Percentiles rank a stretch among this genome's conserved stretches.
phyloP scores from a whole-genome alignment of 2,329 filamentous ascomycete genomes.

The Alternaria novae-zelandiae region DNA sequence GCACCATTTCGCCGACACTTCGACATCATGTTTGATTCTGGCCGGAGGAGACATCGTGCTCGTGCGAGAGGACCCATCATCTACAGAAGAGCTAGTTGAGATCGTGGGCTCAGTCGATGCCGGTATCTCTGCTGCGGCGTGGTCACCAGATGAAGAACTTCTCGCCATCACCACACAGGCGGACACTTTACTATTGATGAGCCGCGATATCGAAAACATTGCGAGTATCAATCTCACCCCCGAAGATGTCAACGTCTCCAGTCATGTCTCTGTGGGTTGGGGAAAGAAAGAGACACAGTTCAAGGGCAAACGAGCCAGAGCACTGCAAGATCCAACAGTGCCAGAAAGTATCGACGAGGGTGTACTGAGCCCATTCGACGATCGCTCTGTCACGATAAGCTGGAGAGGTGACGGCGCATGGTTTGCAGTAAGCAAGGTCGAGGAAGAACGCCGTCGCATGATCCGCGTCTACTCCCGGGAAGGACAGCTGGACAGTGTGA shows the following conservation, averaged over 20 bases:
- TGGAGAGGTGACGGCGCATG: slow-evolving; percentile 96
- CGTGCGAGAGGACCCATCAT: slow-evolving; percentile 73
- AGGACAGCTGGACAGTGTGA: slow-evolving; percentile 88
- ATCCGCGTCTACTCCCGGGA: slow-evolving; percentile 92
- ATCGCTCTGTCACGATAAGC: slow-evolving; percentile 74
- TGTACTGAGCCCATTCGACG: slow-evolving; percentile 74
- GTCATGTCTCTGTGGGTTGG: slow-evolving; percentile 96
- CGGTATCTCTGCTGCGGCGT: slow-evolving; percentile 85
- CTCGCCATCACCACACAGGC: slow-evolving; percentile 81
- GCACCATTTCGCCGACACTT: slow-evolving; percentile 83
- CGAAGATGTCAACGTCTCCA: slow-evolving; percentile 85
- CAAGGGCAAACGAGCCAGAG: slow-evolving; percentile 85
- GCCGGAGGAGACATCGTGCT: slow-evolving; percentile 90
- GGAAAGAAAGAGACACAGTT: slow-evolving; percentile 99
- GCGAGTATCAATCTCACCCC: slow-evolving; percentile 73
- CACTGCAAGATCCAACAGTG: slow-evolving; percentile 89
- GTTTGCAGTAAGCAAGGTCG: slow-evolving; percentile 83
- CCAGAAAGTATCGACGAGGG: slow-evolving; percentile 91
- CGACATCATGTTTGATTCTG: slow-evolving; percentile 80
- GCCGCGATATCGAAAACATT: slow-evolving; percentile 83
- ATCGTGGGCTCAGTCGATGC: slow-evolving; percentile 94
- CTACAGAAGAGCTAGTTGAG: slow-evolving; percentile 81
- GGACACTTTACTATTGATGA: slow-evolving; percentile 88
- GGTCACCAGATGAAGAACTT: slow-evolving; percentile 95
- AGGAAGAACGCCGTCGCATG: slow-evolving; percentile 72